These are phyloP conservation scores for Trichophyton equinum DNA, from an alignment of 2,329 filamentous ascomycete genomes.

Conservation along the genomic window DNA sequence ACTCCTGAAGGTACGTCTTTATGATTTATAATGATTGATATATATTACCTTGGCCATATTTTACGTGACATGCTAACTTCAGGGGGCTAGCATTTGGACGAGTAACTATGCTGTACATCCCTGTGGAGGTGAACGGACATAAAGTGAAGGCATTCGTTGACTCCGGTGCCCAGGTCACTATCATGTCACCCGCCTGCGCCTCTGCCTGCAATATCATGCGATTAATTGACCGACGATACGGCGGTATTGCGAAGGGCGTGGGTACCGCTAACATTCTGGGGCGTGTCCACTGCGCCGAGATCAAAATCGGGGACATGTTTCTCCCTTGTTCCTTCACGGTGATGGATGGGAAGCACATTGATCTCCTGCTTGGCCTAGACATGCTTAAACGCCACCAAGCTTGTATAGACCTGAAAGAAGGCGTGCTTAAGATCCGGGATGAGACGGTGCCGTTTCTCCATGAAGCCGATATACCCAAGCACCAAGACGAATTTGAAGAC, in stretches of 20 bases:
- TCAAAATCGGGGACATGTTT: slow-evolving; percentile 78
- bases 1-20: slow-evolving; percentile 72
- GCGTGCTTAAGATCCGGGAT: slow-evolving; percentile 76
- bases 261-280: slow-evolving; percentile 91
- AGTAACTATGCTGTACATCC: slow-evolving; percentile 92
- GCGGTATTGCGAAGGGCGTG: slow-evolving; percentile 83
- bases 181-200: slow-evolving; percentile 92
- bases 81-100: slow-evolving; percentile 63
- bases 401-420: slow-evolving; percentile 72
- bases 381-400: slow-evolving; percentile 97
- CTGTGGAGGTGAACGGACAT: slow-evolving; percentile 85
- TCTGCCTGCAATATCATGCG: slow-evolving; percentile 92
- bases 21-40: neutral
- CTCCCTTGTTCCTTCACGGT: slow-evolving; percentile 94
- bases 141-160: slow-evolving; percentile 94
- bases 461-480: slow-evolving; percentile 87
- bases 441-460: slow-evolving; percentile 81
- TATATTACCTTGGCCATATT: neutral
- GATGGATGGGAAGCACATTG: slow-evolving; percentile 97
- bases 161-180: slow-evolving; percentile 92
- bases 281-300: slow-evolving; percentile 86
- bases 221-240: slow-evolving; percentile 81
- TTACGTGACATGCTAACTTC: neutral
- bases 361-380: slow-evolving; percentile 82
- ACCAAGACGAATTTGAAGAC: slow-evolving; percentile 56